phyloP scores from a whole-genome alignment of 192 early-diverging fungal genomes.

The Mortierella claussenii region DNA sequence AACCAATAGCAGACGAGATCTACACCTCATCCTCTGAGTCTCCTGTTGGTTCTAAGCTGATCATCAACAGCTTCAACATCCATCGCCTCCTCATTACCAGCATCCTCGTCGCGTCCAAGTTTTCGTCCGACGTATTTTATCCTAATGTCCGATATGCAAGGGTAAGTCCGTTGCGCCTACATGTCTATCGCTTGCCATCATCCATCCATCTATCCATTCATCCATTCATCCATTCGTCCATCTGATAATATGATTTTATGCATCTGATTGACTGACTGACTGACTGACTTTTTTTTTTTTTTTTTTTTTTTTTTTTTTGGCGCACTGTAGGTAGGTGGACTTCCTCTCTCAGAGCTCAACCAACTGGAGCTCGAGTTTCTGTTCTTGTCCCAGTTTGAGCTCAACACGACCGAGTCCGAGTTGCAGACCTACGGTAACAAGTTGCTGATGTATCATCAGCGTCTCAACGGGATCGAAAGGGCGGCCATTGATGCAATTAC shows the following conservation, averaged over 20 bases:
- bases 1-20: conserved; percentile 50
- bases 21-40: conserved; percentile 56
- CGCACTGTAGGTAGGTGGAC: conserved; percentile 70
- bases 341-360: conserved; percentile 76
- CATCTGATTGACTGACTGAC: too few relatives aligned
- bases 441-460: conserved; percentile 61
- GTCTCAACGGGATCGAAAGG: conserved; percentile 41
- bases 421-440: conserved; percentile 72
- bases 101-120: conserved; percentile 79
- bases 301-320: not conserved
- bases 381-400: conserved; percentile 75
- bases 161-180: conserved; percentile 33
- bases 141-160: conserved; percentile 79
- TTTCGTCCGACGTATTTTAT: conserved; percentile 79
- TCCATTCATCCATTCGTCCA: not conserved
- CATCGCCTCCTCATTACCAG: conserved; percentile 77
- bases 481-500: conserved; percentile 38
- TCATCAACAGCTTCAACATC: conserved; percentile 73
- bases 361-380: conserved; percentile 81
- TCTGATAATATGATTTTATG: too few relatives aligned
- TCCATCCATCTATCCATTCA: conserved; percentile 21
- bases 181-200: not conserved
- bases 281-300: too few relatives aligned
- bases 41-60: conserved; percentile 54
- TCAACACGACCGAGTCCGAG: conserved; percentile 69